Conservation (phyloP, 495 filamentous ascomycete species). For the Chlorociboria aeruginascens region DNA sequence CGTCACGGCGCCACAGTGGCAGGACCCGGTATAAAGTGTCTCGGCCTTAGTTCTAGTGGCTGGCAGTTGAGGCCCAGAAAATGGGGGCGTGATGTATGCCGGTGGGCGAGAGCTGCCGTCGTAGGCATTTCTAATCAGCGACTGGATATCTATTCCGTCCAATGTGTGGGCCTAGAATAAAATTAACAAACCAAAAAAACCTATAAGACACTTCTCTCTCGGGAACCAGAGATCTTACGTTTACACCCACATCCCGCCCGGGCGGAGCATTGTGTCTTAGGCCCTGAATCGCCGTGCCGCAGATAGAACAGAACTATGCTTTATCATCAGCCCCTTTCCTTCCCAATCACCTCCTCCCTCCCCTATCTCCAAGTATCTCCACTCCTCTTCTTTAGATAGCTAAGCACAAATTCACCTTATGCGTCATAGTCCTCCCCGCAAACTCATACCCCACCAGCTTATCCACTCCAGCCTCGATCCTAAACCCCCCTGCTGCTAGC, state of each 20-base stretch:
- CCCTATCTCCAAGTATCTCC: not conserved
- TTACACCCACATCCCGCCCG: not conserved
- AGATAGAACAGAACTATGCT: constrained; percentile 12
- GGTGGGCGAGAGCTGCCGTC: constrained; percentile 23
- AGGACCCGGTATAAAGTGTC: constrained; percentile 34
- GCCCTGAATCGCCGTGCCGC: constrained; percentile 9
- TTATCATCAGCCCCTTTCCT: not conserved
- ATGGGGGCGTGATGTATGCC: constrained; percentile 23
- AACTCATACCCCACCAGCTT: constrained; percentile 11
- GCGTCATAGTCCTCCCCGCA: constrained; percentile 1
- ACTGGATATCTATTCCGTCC: constrained; percentile 18
- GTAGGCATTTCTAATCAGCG: constrained; percentile 20
- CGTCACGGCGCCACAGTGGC: constrained; percentile 39
- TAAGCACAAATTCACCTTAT: constrained; percentile 1
- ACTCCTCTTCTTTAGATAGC: not conserved
- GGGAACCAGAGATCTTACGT: not conserved
- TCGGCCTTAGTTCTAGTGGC: constrained; percentile 23
- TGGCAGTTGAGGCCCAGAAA: constrained; percentile 27
- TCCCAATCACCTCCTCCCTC: not conserved
- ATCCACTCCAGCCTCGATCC: constrained; percentile 14
- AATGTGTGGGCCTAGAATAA: constrained; percentile 17
- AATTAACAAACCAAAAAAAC: no score
- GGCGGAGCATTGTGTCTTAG: not conserved
- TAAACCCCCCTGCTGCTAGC: constrained; percentile 17
- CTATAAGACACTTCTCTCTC: not conserved